Percentiles rank a stretch among this genome's conserved stretches.
These are phyloP conservation scores for Bruguiera hainesii DNA, from an alignment of 441 rosid species.

Conservation along the genomic window DNA sequence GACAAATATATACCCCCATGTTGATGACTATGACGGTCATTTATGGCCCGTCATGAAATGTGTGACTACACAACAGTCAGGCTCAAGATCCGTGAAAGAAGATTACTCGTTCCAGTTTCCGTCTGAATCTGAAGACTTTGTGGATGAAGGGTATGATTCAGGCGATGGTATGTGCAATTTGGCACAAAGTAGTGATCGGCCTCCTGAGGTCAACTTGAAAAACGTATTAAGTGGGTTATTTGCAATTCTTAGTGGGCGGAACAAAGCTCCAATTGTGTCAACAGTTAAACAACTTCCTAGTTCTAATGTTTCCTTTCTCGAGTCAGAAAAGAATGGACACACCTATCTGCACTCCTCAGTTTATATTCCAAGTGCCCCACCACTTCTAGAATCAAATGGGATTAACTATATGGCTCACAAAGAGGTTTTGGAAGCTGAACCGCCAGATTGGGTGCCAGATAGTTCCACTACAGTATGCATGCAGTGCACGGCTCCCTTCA, in stretches of 20 bases:
- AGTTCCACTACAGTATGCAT: slow-evolving; percentile 70
- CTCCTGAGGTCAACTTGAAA: slow-evolving; percentile 79
- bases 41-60: slow-evolving; percentile 35
- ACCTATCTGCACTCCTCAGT: slow-evolving; percentile 80
- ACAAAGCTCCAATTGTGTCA: slow-evolving; percentile 33
- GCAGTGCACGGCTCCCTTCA: slow-evolving; percentile 83
- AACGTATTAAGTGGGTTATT: slow-evolving; percentile 74
- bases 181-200: slow-evolving; percentile 2
- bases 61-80: slow-evolving; percentile 18
- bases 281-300: slow-evolving; percentile 35
- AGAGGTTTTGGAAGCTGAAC: slow-evolving; percentile 79
- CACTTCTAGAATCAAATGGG: slow-evolving; percentile 67
- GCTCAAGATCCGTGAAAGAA: slow-evolving; percentile 32
- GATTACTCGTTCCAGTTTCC: slow-evolving; percentile 41
- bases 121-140: slow-evolving; percentile 41
- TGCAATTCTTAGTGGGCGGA: slow-evolving; percentile 76
- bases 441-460: slow-evolving; percentile 95
- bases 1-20: slow-evolving; percentile 29
- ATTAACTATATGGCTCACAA: slow-evolving; percentile 50
- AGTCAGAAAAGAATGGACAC: slow-evolving; percentile 71
- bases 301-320: slow-evolving; percentile 79
- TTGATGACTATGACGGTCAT: slow-evolving; percentile 38
- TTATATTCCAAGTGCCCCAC: slow-evolving; percentile 96
- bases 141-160: slow-evolving; percentile 64
- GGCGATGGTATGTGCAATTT: slow-evolving; percentile 30